These are phyloP conservation scores for Diaporthe amygdali DNA, from an alignment of 2,329 filamentous ascomycete species.

Conservation along the genomic window DNA sequence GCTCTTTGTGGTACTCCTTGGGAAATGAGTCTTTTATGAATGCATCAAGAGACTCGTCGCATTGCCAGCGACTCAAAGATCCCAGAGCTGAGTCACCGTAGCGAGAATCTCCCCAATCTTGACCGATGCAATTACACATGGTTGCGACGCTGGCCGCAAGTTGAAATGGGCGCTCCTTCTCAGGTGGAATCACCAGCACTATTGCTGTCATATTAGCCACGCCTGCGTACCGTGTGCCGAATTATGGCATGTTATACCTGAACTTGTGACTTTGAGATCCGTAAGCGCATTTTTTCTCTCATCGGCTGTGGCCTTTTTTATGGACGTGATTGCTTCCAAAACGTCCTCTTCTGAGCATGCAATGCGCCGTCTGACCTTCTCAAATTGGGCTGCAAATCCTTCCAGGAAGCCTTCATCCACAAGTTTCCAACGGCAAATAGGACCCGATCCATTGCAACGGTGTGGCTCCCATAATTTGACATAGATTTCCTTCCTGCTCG, in stretches of 20 bases:
- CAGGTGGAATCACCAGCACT: not conserved
- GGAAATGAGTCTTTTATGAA: not conserved
- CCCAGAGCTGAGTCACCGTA: not conserved
- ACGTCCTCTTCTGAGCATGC: not conserved
- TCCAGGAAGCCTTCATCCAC: not conserved
- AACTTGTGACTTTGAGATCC: not conserved
- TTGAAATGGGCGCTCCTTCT: not conserved
- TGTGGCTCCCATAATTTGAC: not conserved
- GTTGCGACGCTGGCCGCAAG: not conserved
- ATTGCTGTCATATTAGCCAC: not conserved
- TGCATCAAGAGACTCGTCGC: not conserved
- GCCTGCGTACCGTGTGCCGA: not conserved
- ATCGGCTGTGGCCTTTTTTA: not conserved
- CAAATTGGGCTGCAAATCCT: not conserved
- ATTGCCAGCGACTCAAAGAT: not conserved
- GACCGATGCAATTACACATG: not conserved
- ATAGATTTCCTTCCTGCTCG: not conserved
- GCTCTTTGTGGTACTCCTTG: not conserved
- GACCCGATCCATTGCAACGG: not conserved
- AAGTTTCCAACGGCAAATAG: not conserved
- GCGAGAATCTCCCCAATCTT: not conserved
- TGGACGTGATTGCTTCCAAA: not conserved
- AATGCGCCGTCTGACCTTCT: not conserved
- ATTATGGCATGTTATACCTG: not conserved
- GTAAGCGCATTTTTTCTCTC: not conserved